phyloP scores from a whole-genome alignment of 371 early-diverging fungal species.

The Paramicrosporidium saccamoebae region DNA sequence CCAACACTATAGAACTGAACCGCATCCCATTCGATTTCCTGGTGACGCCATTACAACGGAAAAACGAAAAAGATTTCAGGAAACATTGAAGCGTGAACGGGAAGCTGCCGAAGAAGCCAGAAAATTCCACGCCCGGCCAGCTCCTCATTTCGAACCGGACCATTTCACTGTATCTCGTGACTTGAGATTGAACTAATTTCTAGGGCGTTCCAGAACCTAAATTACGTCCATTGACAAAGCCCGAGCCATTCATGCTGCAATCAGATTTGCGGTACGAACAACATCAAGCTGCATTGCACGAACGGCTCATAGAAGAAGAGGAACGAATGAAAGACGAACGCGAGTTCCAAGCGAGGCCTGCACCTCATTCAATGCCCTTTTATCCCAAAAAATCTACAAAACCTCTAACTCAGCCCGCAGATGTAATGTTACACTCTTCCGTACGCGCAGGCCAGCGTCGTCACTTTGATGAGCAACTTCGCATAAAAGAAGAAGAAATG shows the following conservation, averaged over 20 bases:
- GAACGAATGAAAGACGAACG: conserved; percentile 4
- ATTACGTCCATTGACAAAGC: conserved; percentile 7
- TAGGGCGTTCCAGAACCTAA: no score
- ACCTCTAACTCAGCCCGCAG: conserved; percentile 12
- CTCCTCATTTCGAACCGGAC: conserved; percentile 7
- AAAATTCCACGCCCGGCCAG: conserved; percentile 8
- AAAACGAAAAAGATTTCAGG: no score
- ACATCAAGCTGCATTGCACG: conserved; percentile 7
- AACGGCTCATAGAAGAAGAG: conserved; percentile 7
- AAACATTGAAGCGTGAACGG: no score
- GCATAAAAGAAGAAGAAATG: conserved; percentile 8
- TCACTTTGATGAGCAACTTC: conserved; percentile 12
- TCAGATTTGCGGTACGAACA: conserved; percentile 11
- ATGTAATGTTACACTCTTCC: conserved; percentile 10
- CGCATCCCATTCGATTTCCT: no score
- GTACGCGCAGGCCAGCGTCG: conserved; percentile 14
- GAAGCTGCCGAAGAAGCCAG: conserved; percentile 6
- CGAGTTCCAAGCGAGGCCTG: conserved; percentile 13
- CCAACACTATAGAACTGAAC: no score
- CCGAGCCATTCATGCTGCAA: conserved; percentile 11
- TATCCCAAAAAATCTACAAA: conserved; percentile 9
- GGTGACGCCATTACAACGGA: no score
- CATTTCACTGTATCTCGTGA: conserved; percentile 2
- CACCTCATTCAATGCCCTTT: conserved; percentile 13
- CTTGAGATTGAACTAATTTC: no score